phyloP scores from a whole-genome alignment of 495 filamentous ascomycete genomes.

The Chaetomium tenue region DNA sequence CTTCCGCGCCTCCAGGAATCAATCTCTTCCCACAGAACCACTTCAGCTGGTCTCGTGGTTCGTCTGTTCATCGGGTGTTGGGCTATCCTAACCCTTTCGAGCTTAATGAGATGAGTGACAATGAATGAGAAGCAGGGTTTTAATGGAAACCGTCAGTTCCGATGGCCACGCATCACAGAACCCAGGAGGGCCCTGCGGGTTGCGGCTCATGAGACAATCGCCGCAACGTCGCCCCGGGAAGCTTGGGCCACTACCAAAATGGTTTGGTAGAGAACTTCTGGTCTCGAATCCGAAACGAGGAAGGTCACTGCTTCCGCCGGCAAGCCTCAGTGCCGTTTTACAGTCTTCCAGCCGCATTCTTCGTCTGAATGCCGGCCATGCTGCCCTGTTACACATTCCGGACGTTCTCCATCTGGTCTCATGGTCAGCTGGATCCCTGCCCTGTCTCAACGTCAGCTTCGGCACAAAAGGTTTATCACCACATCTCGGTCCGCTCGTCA shows the following conservation, averaged over 20 bases:
- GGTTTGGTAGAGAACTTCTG: conserved; percentile 15
- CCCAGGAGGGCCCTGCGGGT: conserved; percentile 19
- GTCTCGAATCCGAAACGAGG: conserved; percentile 33
- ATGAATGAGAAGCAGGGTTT: background rate
- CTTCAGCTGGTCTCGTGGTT: background rate
- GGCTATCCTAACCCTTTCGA: background rate
- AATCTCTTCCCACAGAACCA: too few species aligned
- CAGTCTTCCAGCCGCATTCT: conserved; percentile 18
- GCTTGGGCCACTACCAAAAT: conserved; percentile 20
- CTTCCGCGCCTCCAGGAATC: conserved; percentile 3
- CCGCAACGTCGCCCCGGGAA: background rate
- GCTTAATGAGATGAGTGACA: background rate
- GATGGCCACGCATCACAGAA: background rate
- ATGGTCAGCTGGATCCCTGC: conserved; percentile 4
- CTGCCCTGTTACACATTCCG: conserved; percentile 34
- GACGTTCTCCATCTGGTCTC: conserved; percentile 26
- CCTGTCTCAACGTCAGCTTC: background rate
- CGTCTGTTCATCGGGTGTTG: background rate
- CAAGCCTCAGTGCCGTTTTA: conserved; percentile 33
- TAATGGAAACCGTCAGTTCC: conserved; percentile 15
- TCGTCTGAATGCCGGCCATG: conserved; percentile 24
- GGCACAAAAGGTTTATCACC: conserved; percentile 26
- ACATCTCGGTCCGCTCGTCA: conserved; percentile 2
- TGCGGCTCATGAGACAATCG: conserved; percentile 13
- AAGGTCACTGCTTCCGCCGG: conserved; percentile 23